A percentile compares a stretch with the other conserved stretches of the same genome.
These are phyloP conservation scores for Arthroderma sp. DNA, from an alignment of 2,329 filamentous ascomycete species.

Conservation along the genomic window DNA sequence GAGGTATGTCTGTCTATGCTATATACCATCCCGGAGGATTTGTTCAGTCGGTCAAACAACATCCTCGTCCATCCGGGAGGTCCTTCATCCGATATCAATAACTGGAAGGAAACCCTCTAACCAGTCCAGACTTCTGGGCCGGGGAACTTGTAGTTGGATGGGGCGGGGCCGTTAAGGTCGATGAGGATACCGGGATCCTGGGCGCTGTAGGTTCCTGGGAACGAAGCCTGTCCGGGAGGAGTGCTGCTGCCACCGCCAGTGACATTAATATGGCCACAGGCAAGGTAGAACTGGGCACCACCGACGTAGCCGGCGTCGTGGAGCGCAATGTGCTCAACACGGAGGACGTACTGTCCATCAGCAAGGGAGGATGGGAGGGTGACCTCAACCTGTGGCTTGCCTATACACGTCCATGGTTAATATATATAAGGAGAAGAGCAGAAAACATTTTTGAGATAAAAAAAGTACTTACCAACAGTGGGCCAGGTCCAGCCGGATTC, in stretches of 20 bases:
- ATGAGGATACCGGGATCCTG: constrained; percentile 10
- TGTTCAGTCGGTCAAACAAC: too few species aligned
- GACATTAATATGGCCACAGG: constrained; percentile 12
- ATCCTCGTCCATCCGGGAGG: too few species aligned
- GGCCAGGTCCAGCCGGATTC: constrained; percentile 20
- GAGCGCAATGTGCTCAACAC: constrained; percentile 6
- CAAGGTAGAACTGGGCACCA: constrained; percentile 7
- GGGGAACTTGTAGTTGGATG: not conserved
- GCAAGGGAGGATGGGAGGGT: constrained; percentile 1
- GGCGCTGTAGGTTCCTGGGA: constrained; percentile 13
- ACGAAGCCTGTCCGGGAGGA: constrained; percentile 9
- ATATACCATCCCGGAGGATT: too few species aligned
- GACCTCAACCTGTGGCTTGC: not conserved
- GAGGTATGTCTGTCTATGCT: too few species aligned
- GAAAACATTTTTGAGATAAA: not conserved
- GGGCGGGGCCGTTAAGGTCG: not conserved
- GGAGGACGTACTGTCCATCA: constrained; percentile 5
- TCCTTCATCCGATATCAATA: too few species aligned
- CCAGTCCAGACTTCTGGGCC: not conserved
- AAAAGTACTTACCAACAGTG: not conserved
- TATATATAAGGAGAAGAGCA: not conserved
- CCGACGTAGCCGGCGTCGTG: constrained; percentile 4
- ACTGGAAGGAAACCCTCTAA: not conserved
- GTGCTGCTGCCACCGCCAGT: constrained; percentile 10
- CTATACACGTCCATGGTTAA: not conserved